Base-by-base conservation (phyloP, 352 stramenopile genomes). In the Phytophthora idaei region DNA sequence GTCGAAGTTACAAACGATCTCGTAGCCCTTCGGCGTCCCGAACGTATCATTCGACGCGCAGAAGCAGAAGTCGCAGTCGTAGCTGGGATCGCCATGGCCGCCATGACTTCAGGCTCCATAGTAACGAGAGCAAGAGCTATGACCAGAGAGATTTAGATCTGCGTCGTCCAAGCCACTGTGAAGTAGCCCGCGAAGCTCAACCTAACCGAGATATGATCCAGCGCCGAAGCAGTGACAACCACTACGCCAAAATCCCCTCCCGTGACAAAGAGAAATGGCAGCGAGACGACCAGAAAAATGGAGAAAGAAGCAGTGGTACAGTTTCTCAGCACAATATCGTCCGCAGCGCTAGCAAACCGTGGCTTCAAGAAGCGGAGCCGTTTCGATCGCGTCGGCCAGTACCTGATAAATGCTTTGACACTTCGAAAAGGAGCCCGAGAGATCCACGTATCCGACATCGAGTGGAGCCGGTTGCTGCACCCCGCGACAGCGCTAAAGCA, bases 51-150 rank as follows among this genome's bases (percentile, higher is more conserved):
- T 44, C 11, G 10, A 51, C 10, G 12, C 46, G 25, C 41, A 42
- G 39, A 31, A 51, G 41, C 41, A 42, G 39, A 31, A 51, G 41
- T 46, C 37, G 39, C 1, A 61, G 49, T 50, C 49, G 59, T n/a
- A 51, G 51, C 29, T 11, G n/a, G 14, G 48, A 28, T 39, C 45
- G 31, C 5, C 14, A 42, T 39, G 34, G 12, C 34, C 45, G 31
- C 5, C 14, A 42, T 39, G 34, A 39, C 34, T 39, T 2, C 7
- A 59, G 52, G 28, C 37, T 32, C 41, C 44, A 53, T 17, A 21
- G 21, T 21, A 29, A 55, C 25, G 28, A 60, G 3, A 32, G 34
- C 3, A 45, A 29, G 44, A 34, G 8, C 34, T 14, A 12, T 9
- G 34, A 9, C 12, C 9, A 39, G 12, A 57, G 12, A 41, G 11